Base-by-base conservation (phyloP, 257 asterid species). In the Solanum medicagineum region DNA sequence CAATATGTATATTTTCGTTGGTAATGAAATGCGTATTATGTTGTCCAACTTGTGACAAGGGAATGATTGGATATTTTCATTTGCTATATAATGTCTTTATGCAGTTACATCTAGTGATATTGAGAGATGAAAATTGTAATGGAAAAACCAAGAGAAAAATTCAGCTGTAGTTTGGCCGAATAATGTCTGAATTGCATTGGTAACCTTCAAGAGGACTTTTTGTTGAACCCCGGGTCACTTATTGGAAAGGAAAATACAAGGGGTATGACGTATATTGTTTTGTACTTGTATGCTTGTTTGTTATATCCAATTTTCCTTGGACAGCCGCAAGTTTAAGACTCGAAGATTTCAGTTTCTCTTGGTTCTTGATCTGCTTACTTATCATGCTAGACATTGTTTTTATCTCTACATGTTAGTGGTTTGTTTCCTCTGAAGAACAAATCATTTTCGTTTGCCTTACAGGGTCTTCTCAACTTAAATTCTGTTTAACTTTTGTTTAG, bases 401-500 rank as follows among this genome's bases (percentile, higher is more conserved):
- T 40, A 71, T 42, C 29, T 40, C 80, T 44, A 71, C 55, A 54
- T 71, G 3, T 20, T 71, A 71, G 32, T 17, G 53, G 16, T 40
- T 71, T 71, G 80, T 42, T 42, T 71, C 19, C 29, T 71, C 5
- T 7, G 54, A 44, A 19, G 56, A 44, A 36, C 16, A 71, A 71
- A 44, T 42, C 16, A 2, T 19, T 73, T 44, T 20, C 19, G 6
- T n/a, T 44, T 0, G 4, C 29, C 47, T 17, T 79, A 24, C 36
- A 26, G 9, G 63, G 59, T 53, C 83, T 53, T 26, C 47, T 2
- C 6, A 16, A 19, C 83, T 87, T 70, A 17, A 42, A 57, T 62
- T 47, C 49, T 59, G 47, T 77, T 2, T 29, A 5, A 82, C 57
- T 84, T 65, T 40, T 84, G 70, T 44, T 87, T 89, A 96, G 99